Evolutionary conservation across 2,329 filamentous ascomycete species (phyloP), one percentile per base, ranked within the genome.

Genomic region (Cercospora sp.): DNA sequence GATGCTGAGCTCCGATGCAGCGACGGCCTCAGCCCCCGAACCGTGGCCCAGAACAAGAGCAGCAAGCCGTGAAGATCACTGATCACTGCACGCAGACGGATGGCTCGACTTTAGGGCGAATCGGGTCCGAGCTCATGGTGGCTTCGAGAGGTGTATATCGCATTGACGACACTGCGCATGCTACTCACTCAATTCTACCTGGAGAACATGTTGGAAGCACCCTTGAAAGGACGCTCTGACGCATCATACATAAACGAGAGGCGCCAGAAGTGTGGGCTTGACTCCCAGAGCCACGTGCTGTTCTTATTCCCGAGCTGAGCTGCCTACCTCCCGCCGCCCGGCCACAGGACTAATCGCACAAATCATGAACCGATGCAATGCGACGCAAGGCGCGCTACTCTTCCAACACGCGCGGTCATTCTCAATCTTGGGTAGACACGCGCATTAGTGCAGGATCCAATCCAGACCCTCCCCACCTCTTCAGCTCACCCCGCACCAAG

Each of bases 401-500:
- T 5, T 51, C 18, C 45, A 2, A 13, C 45, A 24, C 45, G 18
- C 45, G 21, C 45, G 12, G 12, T 51, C 45, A 5, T 24, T 51
- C 45, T 24, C 10, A 18, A 49, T 24, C 10, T 21, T 24, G 45
- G 18, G 45, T 21, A 51, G 45, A 24, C 18, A 51, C 10, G 45
- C 45, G 18, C 45, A 49, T 51, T 51, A 26, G 45, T 51, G 45
- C 18, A 51, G 45, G 45, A 51, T 30, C 26, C 30, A 34, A 16
- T 32, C 53, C 24, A 34, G 12, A 58, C 16, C 6, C 26, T 28
- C 26, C 7, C 53, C 26, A 34, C 53, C 53, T 30, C 21, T 43
- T 18, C 26, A 30, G 53, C 53, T 58, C 53, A 58, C 53, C 53
- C 53, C 53, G 53, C 53, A 58, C 53, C 13, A 16, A 58, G 53